Evolutionary conservation across 768 basidiomycete species (phyloP).

Genomic region (Chlorophyllum brunneum): DNA sequence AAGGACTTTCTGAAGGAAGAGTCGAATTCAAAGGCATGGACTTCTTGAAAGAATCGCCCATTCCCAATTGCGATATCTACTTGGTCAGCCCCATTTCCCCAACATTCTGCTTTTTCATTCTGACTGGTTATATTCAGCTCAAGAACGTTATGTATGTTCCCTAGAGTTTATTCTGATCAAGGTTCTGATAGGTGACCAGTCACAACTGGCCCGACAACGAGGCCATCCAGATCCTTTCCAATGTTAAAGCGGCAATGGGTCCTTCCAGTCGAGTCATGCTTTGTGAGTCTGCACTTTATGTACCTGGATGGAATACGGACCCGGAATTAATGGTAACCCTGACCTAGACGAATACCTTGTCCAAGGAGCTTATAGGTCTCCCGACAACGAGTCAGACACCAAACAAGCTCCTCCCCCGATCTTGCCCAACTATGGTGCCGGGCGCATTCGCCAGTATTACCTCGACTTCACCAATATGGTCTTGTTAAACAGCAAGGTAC

Average conservation of each 20-base stretch:
- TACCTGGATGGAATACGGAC: background rate
- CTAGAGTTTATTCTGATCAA: background rate
- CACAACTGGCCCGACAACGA: constrained; percentile 38
- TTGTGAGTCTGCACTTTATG: constrained; percentile 30
- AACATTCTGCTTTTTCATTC: background rate
- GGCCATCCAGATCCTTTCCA: constrained; percentile 29
- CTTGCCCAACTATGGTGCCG: constrained; percentile 43
- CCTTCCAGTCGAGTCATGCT: constrained; percentile 32
- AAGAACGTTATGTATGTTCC: constrained; percentile 30
- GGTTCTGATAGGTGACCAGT: constrained; percentile 9
- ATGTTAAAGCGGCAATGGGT: constrained; percentile 31
- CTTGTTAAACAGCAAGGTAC: constrained; percentile 37
- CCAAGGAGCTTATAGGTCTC: constrained; percentile 21
- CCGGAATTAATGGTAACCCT: background rate
- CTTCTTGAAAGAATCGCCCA: constrained; percentile 34
- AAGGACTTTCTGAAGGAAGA: constrained; percentile 25
- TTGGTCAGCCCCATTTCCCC: constrained; percentile 26
- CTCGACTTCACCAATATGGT: constrained; percentile 45
- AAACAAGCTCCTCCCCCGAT: constrained; percentile 37
- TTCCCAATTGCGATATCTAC: constrained; percentile 31
- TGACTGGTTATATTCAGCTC: constrained; percentile 22
- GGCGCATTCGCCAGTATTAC: constrained; percentile 33
- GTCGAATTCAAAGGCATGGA: constrained; percentile 31
- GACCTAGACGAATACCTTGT: constrained; percentile 33
- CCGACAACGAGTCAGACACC: background rate